Evolutionary conservation across 176 grass and related monocot species (phyloP), one percentile per base, ranked within the genome.

Genomic region (Triticum timopheevii): DNA sequence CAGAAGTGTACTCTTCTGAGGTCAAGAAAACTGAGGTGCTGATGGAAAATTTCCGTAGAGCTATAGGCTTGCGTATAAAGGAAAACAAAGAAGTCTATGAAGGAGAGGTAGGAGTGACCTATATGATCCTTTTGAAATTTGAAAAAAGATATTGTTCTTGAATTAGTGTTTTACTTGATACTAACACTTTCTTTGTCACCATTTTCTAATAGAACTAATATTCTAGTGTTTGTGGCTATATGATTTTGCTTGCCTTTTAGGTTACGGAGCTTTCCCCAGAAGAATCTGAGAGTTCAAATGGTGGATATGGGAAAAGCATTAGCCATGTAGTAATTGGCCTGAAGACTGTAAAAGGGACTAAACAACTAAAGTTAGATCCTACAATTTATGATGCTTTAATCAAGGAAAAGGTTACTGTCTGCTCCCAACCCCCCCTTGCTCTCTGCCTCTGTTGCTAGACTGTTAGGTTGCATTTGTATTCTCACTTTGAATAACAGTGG

Each of bases 21-120:
- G 97, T 99, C 30, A 99, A 99, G 79, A 99, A 99, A 87, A 99
- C 97, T 69, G 94, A 94, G 83, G 92, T 99, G 84, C 83, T 99
- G 39, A 96, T 93, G 94, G 97, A 99, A 76, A 90, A 96, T 93
- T 99, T 93, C 28, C 83, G 94, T 88, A 89, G 94, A 88, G 80
- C 93, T 89, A 98, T 98, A 82, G 92, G 94, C 31, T 82, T 98
- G 87, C 92, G 94, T 88, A 94, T 98, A 86, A 99, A 99, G 78
- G 97, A 99, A 90, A 96, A 92, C 39, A 99, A 99, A 88, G 94
- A 93, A 85, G 94, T 99, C 65, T 99, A 94, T 8, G 94, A 99
- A 93, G 94, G 97, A 84, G 97, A 99, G 89, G 97, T 99, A 84
- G 76, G 77, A 15, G 74, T 38, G 61, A 28, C 7, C 24, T 61